Evolutionary conservation across 2,329 filamentous ascomycete genomes (phyloP).

Genomic region (Fusarium sp.): DNA sequence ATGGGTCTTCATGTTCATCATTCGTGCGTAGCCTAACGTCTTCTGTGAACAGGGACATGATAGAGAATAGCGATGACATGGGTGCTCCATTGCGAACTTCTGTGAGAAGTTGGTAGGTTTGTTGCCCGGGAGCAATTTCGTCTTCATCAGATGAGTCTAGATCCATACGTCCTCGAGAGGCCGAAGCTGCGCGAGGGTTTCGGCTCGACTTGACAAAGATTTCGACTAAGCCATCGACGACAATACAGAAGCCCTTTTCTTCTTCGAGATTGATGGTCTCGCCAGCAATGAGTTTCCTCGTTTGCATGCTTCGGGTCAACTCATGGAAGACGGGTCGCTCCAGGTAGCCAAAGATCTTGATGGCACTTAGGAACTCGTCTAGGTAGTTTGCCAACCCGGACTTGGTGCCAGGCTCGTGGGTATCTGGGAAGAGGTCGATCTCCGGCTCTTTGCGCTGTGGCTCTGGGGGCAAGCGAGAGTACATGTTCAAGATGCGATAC

Average conservation of each 20-base stretch:
- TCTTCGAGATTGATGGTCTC: slow-evolving; percentile 96
- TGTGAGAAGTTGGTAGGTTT: slow-evolving; percentile 93
- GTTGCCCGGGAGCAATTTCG: slow-evolving; percentile 73
- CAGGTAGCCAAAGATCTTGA: slow-evolving; percentile 98
- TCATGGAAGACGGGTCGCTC: slow-evolving; percentile 98
- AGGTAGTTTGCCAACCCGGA: slow-evolving; percentile 94
- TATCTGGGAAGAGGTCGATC: slow-evolving; percentile 93
- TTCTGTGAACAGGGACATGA: slow-evolving; percentile 96
- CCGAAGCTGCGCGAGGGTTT: slow-evolving; percentile 54
- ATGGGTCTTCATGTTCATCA: slow-evolving; percentile 71
- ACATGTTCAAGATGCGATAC: slow-evolving; percentile 97
- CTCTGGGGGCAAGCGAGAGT: slow-evolving; percentile 90
- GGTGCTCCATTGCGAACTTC: slow-evolving; percentile 98
- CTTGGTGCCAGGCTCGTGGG: slow-evolving; percentile 89
- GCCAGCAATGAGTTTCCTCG: slow-evolving; percentile 92
- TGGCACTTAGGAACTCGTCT: slow-evolving; percentile 97
- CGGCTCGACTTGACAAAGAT: slow-evolving; percentile 95
- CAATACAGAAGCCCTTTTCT: slow-evolving; percentile 96
- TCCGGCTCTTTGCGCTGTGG: slow-evolving; percentile 96
- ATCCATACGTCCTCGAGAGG: slow-evolving; percentile 40
- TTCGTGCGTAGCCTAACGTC: slow-evolving; percentile 83
- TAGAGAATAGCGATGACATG: slow-evolving; percentile 98
- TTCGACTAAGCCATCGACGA: slow-evolving; percentile 95
- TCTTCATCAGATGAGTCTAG: slow-evolving; percentile 70
- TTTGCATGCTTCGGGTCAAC: slow-evolving; percentile 97